Base-by-base conservation (phyloP, 2,329 filamentous ascomycete genomes). In the Magnaporthiopsis incrustans region DNA sequence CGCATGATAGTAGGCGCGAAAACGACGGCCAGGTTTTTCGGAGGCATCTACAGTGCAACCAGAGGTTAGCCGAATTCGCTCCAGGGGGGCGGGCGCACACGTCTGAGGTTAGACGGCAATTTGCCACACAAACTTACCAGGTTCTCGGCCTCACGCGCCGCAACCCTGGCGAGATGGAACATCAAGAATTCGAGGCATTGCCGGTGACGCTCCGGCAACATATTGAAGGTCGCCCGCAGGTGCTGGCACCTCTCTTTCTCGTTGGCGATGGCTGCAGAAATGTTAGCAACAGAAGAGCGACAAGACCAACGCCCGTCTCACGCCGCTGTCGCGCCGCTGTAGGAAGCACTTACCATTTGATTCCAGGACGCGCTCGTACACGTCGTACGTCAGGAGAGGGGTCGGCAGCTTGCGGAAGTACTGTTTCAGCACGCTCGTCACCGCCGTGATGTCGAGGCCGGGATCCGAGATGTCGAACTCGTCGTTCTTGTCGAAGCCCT, bases 1-100 rank as follows among this genome's bases (percentile, higher is more conserved):
- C 94, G 86, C 91, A 99, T 96, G 70, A 99, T 96, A 1, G 95
- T 99, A 10, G 95, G 95, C 11, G 95, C 95, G 74, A 99, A 99
- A 53, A 99, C 95, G 57, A 99, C 95, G 4, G 95, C 92, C 66
- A 98, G 79, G 73, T 99, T 99, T 77, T 96, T 91, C 64, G 94
- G 91, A 30, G 92, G 97, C 95, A 99, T 99, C 87, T 91, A 66
- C 2, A 10, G 59, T 15, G n/a, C 6, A 59, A 33, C 4, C 65
- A 76, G 68, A 72, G 53, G 64, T 66, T 53, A 62, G 60, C 15
- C 30, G 3, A 59, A 6, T 1, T 18, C 7, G 30, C 58, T 59
- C 58, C 5, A 3, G 3, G 58, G 33, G 1, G 5, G 27, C 26
- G 30, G 30, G 30, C 30, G 2, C 30, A 30, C 30, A 30, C 2